Conservation (phyloP, 805 yeast genomes). For the Starmerella vaccinii region DNA sequence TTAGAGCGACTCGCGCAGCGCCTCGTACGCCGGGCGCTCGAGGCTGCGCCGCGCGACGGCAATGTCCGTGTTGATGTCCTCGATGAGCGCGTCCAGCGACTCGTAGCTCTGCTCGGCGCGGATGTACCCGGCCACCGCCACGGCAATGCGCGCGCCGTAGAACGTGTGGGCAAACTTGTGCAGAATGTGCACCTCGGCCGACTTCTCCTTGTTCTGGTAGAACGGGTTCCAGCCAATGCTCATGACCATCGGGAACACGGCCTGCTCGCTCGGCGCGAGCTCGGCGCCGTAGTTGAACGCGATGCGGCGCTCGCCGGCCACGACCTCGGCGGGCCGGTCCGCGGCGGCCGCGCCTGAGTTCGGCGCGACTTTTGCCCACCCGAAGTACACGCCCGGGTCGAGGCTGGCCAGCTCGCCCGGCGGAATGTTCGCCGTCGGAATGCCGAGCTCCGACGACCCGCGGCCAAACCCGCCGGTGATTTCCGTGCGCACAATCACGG, state of each 20-base stretch:
- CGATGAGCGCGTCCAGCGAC: constrained; percentile 70
- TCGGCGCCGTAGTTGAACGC: constrained; percentile 52
- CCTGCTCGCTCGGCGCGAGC: constrained; percentile 34
- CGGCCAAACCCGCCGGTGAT: constrained; percentile 85
- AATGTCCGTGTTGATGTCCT: constrained; percentile 75
- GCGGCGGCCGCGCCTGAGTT: constrained; percentile 16
- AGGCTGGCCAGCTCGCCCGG: constrained; percentile 40
- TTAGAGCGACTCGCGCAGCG: constrained; percentile 17
- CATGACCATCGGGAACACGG: constrained; percentile 78
- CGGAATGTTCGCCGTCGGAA: constrained; percentile 89
- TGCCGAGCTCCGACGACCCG: constrained; percentile 86
- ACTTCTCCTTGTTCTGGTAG: constrained; percentile 64
- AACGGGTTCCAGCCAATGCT: constrained; percentile 95
- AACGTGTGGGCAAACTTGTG: constrained; percentile 59
- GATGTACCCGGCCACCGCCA: constrained; percentile 73
- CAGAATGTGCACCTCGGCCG: constrained; percentile 76
- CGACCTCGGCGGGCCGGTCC: constrained; percentile 29
- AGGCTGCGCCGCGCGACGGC: constrained; percentile 49
- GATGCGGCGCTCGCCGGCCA: constrained; percentile 30
- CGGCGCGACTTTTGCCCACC: constrained; percentile 44
- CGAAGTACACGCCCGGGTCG: constrained; percentile 82
- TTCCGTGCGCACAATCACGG: constrained; percentile 28
- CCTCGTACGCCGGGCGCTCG: constrained; percentile 35
- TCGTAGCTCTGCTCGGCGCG: constrained; percentile 85
- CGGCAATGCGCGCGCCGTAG: constrained; percentile 69